These are phyloP conservation scores for Albatrellus ellisii DNA, from an alignment of 768 basidiomycete genomes.

Conservation along the genomic window DNA sequence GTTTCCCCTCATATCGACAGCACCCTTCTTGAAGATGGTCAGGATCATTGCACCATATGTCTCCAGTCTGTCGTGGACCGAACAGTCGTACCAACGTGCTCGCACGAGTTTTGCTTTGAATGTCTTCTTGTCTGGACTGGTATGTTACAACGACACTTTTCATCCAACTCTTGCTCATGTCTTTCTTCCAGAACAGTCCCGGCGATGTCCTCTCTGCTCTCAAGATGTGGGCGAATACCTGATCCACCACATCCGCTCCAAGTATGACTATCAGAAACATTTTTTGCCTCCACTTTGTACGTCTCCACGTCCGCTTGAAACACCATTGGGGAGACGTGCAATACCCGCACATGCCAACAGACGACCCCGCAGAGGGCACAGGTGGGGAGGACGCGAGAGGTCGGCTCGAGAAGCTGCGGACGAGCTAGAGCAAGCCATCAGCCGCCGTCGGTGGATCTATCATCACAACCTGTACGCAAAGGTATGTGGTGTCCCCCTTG, in stretches of 20 bases:
- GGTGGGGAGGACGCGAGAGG: slow-evolving; percentile 42
- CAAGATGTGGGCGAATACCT: slow-evolving; percentile 57
- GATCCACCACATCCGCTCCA: slow-evolving; percentile 68
- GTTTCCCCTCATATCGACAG: background rate
- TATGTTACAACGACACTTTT: slow-evolving; percentile 19
- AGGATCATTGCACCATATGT: slow-evolving; percentile 76
- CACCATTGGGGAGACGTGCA: slow-evolving; percentile 7
- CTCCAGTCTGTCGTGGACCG: slow-evolving; percentile 65
- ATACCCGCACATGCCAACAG: slow-evolving; percentile 12
- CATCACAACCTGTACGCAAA: slow-evolving; percentile 72
- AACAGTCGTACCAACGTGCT: slow-evolving; percentile 73
- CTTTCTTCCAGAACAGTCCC: slow-evolving; percentile 46
- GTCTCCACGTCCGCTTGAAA: slow-evolving; percentile 25
- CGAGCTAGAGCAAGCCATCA: slow-evolving; percentile 63
- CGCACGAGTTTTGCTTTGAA: slow-evolving; percentile 90
- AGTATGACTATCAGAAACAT: slow-evolving; percentile 73
- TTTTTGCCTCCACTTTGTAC: slow-evolving; percentile 53
- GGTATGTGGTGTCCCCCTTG: slow-evolving; percentile 28
- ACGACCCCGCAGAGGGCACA: slow-evolving; percentile 26
- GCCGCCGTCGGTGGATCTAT: slow-evolving; percentile 70
- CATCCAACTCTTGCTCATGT: background rate
- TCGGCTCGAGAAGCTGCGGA: slow-evolving; percentile 46
- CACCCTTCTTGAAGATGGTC: slow-evolving; percentile 24
- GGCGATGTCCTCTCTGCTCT: slow-evolving; percentile 67
- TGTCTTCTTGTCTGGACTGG: slow-evolving; percentile 82